These are phyloP conservation scores for Torulaspora microellipsoides DNA, from an alignment of 805 yeast species.

Conservation along the genomic window DNA sequence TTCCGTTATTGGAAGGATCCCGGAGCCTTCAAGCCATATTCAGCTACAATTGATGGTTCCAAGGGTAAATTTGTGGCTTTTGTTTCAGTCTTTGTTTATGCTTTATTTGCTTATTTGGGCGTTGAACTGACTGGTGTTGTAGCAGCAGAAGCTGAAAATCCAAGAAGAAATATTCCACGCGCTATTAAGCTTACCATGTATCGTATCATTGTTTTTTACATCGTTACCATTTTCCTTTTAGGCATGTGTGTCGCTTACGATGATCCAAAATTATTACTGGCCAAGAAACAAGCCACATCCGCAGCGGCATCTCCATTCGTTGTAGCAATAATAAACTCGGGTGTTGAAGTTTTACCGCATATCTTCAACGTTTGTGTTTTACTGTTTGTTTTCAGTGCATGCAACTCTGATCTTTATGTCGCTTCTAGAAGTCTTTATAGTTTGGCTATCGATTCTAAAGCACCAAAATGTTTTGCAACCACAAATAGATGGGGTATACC, in stretches of 20 bases:
- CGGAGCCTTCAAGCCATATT: conserved; percentile 52
- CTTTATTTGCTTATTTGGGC: conserved; percentile 68
- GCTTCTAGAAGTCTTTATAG: conserved; percentile 74
- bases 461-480: conserved; percentile 61
- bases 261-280: conserved; percentile 47
- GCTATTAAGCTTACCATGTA: conserved; percentile 67
- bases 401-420: conserved; percentile 73
- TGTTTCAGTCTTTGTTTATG: conserved; percentile 56
- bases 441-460: conserved; percentile 66
- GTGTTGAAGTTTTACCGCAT: conserved; percentile 64
- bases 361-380: conserved; percentile 74
- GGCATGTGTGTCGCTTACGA: conserved; percentile 65
- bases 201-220: conserved; percentile 62
- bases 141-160: conserved; percentile 68
- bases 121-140: conserved; percentile 68
- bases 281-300: conserved; percentile 44
- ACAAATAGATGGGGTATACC: conserved; percentile 74
- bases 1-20: conserved; percentile 68
- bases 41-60: conserved; percentile 41
- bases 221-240: conserved; percentile 54
- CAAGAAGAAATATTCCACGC: conserved; percentile 63
- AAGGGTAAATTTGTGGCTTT: conserved; percentile 59
- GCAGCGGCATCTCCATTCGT: conserved; percentile 84
- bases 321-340: conserved; percentile 63
- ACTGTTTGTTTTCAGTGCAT: conserved; percentile 74